phyloP scores from a whole-genome alignment of 1,284 basidiomycete genomes.

The Leccinum insolens region DNA sequence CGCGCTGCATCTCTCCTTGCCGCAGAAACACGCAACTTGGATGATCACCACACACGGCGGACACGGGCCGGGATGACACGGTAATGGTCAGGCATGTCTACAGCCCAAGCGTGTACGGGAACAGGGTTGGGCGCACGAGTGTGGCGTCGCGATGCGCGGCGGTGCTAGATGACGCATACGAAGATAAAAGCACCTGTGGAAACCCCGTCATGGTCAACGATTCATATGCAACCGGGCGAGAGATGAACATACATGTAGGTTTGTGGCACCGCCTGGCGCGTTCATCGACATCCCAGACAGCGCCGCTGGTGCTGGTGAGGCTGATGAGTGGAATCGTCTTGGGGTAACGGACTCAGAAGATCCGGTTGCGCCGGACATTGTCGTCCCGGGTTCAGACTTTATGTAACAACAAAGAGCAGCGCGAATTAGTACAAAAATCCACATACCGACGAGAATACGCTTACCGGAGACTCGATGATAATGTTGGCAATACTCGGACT shows the following conservation, averaged over 20 bases:
- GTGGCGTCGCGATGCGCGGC: constrained; percentile 73
- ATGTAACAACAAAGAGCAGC: too few relatives aligned
- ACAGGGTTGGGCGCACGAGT: constrained; percentile 84
- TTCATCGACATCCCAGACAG: constrained; percentile 87
- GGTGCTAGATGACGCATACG: constrained; percentile 72
- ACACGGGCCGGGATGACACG: constrained; percentile 79
- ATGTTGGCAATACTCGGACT: too few relatives aligned
- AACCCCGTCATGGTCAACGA: neutral
- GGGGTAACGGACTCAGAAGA: too few relatives aligned
- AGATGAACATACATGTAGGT: constrained; percentile 60
- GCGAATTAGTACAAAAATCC: too few relatives aligned
- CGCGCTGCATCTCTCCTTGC: constrained; percentile 60
- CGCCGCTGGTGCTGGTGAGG: constrained; percentile 57
- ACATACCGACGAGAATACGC: too few relatives aligned
- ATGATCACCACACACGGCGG: constrained; percentile 65
- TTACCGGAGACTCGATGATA: too few relatives aligned
- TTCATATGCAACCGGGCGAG: neutral
- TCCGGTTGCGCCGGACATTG: too few relatives aligned
- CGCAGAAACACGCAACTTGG: constrained; percentile 66
- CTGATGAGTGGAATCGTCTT: too few relatives aligned
- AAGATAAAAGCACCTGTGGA: constrained; percentile 80
- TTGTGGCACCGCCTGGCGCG: constrained; percentile 63
- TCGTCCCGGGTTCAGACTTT: too few relatives aligned
- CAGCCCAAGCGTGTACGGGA: constrained; percentile 68
- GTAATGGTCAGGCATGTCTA: constrained; percentile 70